Conservation (phyloP, 495 filamentous ascomycete species). For the Aspergillus taichungensis region DNA sequence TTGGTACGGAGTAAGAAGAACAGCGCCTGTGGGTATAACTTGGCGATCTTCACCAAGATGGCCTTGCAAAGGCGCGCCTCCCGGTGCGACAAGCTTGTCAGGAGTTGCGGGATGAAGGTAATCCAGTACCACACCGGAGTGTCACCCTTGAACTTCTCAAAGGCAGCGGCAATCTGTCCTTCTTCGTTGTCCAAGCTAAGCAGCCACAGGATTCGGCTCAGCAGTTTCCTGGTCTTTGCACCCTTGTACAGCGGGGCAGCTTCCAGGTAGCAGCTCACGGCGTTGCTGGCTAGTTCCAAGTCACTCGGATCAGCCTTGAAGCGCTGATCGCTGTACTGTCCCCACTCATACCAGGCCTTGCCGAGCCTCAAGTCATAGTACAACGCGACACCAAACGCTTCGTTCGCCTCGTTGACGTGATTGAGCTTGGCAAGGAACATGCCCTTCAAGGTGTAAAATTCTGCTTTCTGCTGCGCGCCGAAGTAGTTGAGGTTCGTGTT, state of each 20-base stretch:
- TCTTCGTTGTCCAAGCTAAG: slow-evolving; percentile 87
- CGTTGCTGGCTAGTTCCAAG: slow-evolving; percentile 73
- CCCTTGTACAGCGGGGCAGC: slow-evolving; percentile 94
- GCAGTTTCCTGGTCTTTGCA: slow-evolving; percentile 86
- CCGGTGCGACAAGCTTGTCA: slow-evolving; percentile 79
- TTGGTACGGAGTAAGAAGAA: slow-evolving; percentile 92
- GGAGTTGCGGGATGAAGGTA: slow-evolving; percentile 92
- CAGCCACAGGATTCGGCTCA: slow-evolving; percentile 94
- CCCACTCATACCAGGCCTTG: slow-evolving; percentile 99
- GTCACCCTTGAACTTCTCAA: slow-evolving; percentile 91
- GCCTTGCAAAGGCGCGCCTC: slow-evolving; percentile 78
- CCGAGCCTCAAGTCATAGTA: slow-evolving; percentile 91
- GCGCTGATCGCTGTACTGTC: slow-evolving; percentile 89
- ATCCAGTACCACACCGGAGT: slow-evolving; percentile 99
- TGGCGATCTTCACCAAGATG: slow-evolving; percentile 87
- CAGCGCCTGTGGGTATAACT: slow-evolving; percentile 84
- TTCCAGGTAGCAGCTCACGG: slow-evolving; percentile 92
- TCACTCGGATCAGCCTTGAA: slow-evolving; percentile 84
- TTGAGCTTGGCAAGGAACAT: slow-evolving; percentile 97
- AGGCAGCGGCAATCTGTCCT: slow-evolving; percentile 67
- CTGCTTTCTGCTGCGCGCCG: slow-evolving; percentile 88
- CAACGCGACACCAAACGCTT: slow-evolving; percentile 86
- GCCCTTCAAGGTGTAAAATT: slow-evolving; percentile 98
- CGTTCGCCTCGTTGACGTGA: slow-evolving; percentile 81
- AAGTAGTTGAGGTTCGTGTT: slow-evolving; percentile 99